Evolutionary conservation across 345 rosid genomes (phyloP).

Genomic region (Hibiscus mutabilis): DNA sequence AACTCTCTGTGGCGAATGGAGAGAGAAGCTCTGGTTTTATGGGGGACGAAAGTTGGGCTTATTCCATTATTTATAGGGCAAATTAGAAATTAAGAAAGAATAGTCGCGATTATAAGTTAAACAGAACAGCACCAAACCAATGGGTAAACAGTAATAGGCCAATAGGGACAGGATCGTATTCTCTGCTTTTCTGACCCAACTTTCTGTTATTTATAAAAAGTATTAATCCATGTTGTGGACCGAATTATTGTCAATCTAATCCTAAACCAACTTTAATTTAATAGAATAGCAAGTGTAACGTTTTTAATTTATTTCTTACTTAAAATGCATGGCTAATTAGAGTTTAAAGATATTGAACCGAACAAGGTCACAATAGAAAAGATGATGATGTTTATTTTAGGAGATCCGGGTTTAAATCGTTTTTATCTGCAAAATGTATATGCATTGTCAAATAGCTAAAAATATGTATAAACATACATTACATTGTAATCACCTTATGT

Average conservation of each 20-base stretch:
- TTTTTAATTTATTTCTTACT: background rate
- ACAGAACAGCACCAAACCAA: background rate
- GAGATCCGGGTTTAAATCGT: too few relatives aligned
- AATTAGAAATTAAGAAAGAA: background rate
- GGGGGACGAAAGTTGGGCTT: background rate
- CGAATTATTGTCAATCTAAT: background rate
- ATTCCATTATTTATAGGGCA: constrained; percentile 21
- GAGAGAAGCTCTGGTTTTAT: constrained; percentile 9
- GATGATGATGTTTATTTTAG: too few relatives aligned
- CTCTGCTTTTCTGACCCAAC: background rate
- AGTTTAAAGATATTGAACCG: background rate
- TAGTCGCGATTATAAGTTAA: background rate
- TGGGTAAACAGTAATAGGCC: background rate
- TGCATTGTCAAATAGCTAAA: too few relatives aligned
- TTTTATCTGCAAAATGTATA: too few relatives aligned
- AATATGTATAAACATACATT: too few relatives aligned
- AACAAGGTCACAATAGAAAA: too few relatives aligned
- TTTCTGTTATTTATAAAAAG: background rate
- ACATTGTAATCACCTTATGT: too few relatives aligned
- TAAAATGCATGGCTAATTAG: background rate
- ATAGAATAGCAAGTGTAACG: background rate
- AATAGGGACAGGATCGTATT: background rate
- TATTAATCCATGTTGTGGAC: background rate
- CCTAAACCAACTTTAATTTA: background rate
- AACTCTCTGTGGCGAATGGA: too few relatives aligned